phyloP scores from a whole-genome alignment of 2,329 filamentous ascomycete genomes.

The Aquanectria penicillioides region DNA sequence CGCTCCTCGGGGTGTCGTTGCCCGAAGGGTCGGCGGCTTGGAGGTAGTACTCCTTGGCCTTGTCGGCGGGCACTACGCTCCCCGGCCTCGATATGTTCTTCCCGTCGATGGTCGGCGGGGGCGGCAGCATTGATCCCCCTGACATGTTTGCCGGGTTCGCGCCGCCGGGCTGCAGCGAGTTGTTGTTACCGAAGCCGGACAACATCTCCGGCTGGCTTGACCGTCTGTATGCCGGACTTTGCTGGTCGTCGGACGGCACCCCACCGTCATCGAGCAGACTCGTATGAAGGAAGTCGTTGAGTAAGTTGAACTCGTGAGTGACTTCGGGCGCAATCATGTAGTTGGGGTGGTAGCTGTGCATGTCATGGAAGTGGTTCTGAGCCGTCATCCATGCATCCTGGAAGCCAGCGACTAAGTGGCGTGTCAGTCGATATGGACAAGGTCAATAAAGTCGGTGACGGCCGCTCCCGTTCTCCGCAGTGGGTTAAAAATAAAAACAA shows the following conservation, averaged over 20 bases:
- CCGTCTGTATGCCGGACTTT: constrained; percentile 55
- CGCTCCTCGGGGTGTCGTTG: constrained; percentile 85
- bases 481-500: constrained; percentile 38
- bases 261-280: constrained; percentile 87
- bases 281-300: constrained; percentile 95
- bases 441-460: constrained; percentile 30
- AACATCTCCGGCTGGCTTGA: constrained; percentile 59
- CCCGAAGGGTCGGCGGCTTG: constrained; percentile 95
- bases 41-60: constrained; percentile 92
- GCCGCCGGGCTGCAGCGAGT: constrained; percentile 37
- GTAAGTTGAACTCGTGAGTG: constrained; percentile 93
- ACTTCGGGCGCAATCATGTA: constrained; percentile 96
- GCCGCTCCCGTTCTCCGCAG: constrained; percentile 38
- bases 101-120: constrained; percentile 54
- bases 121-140: constrained; percentile 58
- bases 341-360: constrained; percentile 91
- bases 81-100: constrained; percentile 69
- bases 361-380: constrained; percentile 83
- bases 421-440: constrained; percentile 41
- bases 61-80: constrained; percentile 72
- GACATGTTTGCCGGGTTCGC: constrained; percentile 36
- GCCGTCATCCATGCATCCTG: constrained; percentile 82
- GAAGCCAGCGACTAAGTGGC: constrained; percentile 76
- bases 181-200: constrained; percentile 58
- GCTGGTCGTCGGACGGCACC: constrained; percentile 73